Conservation (phyloP, 805 yeast species). For the Groenewaldozyma salmanticensis region DNA sequence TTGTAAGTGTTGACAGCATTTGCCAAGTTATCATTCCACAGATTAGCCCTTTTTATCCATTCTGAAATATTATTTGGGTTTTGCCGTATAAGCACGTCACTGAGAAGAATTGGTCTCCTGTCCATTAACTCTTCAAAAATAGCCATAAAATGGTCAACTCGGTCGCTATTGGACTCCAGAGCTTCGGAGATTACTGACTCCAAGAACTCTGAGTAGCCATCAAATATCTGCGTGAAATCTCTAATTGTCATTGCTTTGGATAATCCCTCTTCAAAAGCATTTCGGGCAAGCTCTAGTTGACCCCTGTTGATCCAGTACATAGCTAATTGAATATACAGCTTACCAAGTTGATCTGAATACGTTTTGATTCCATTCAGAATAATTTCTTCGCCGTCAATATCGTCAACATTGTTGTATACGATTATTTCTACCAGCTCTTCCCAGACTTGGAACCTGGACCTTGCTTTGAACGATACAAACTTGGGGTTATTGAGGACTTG, state of each 20-base stretch:
- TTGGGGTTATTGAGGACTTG: constrained; percentile 27
- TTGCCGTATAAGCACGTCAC: constrained; percentile 57
- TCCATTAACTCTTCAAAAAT: constrained; percentile 47
- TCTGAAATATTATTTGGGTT: constrained; percentile 49
- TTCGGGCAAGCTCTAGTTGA: constrained; percentile 31
- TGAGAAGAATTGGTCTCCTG: constrained; percentile 48
- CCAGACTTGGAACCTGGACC: constrained; percentile 41
- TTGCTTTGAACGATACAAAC: constrained; percentile 29
- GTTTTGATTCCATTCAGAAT: constrained; percentile 29
- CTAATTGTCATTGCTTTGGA: constrained; percentile 37
- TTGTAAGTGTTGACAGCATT: constrained; percentile 49
- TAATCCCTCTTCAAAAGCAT: constrained; percentile 41
- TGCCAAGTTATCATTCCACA: constrained; percentile 34
- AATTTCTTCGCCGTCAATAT: constrained; percentile 22
- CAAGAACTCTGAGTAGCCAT: constrained; percentile 50
- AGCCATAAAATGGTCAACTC: constrained; percentile 37
- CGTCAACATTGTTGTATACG: constrained; percentile 20
- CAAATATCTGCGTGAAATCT: constrained; percentile 58
- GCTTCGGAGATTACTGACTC: constrained; percentile 36
- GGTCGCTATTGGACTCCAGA: constrained; percentile 21
- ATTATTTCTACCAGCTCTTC: constrained; percentile 36
- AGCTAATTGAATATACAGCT: constrained; percentile 39
- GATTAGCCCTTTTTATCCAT: constrained; percentile 57
- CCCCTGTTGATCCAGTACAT: constrained; percentile 36
- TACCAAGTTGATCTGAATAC: constrained; percentile 54